Evolutionary conservation across 208 protist species (phyloP), one percentile per base, ranked within the genome.

Genomic region (Vickermania ingenoplastis): DNA sequence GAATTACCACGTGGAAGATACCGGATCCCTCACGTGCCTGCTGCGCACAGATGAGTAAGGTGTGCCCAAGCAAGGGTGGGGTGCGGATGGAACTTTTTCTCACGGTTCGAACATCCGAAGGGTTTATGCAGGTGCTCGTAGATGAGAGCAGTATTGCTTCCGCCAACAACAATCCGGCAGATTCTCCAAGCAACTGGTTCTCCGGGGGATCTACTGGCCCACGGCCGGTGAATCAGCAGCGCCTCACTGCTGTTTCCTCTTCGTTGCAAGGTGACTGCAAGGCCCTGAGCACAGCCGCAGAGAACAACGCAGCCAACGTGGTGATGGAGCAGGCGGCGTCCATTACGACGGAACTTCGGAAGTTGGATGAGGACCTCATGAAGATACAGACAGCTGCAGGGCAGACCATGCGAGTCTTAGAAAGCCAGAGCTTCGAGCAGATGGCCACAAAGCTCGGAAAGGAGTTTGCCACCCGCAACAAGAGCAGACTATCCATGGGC

Each of bases 71-170:
- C 41, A 91, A 80, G 51, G 80, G 76, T 63, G 86, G 77, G 0
- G 73, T 92, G 51, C 79, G 74, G 71, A 87, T 85, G 62, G 85
- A 89, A 66, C 67, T 95, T 17, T 89, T 85, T 60, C 62, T 92
- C 41, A 81, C 75, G 1, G 61, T 86, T 31, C 89, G 84, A 45
- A 92, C 81, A 14, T 65, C 67, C 24, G 84, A 77, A 13, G 79
- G 81, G 30, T 81, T 95, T 50, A 80, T 69, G 56, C 77, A 88
- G 63, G 76, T 76, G 21, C 70, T 92, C 49, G 65, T 88, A 2
- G 81, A 91, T 65, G 76, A 78, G 24, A 81, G 81, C 70, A 89
- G 81, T 41, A 73, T 92, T 26, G 74, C 73, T 24, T 83, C 80
- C 24, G 79, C 76, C 5, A 81, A 75, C 7, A 89, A 91, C 68